These are phyloP conservation scores for Melastoma candidum DNA, from an alignment of 441 rosid species.

Conservation along the genomic window DNA sequence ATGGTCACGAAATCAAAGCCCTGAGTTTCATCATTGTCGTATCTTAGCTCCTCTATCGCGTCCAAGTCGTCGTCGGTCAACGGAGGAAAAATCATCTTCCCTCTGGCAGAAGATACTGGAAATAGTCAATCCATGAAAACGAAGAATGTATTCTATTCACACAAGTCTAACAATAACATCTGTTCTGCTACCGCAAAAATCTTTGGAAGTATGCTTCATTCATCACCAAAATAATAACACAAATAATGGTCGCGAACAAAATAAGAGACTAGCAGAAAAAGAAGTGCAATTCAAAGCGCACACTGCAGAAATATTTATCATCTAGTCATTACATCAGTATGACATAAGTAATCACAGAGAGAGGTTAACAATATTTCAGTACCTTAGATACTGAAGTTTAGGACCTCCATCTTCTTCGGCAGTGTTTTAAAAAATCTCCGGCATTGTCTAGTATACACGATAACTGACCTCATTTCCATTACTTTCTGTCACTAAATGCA, in stretches of 20 bases:
- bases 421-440: constrained; percentile 7
- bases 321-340: background rate
- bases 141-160: constrained; percentile 1
- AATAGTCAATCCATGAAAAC: constrained; percentile 5
- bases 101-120: constrained; percentile 25
- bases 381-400: constrained; percentile 9
- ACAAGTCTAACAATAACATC: background rate
- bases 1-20: constrained; percentile 25
- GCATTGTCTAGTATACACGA: constrained; percentile 8
- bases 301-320: too few species aligned
- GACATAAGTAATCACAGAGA: background rate
- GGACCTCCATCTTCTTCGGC: background rate
- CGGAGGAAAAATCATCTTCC: constrained; percentile 20
- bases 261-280: too few species aligned
- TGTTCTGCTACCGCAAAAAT: background rate
- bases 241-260: too few species aligned
- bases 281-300: too few species aligned
- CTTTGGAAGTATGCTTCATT: too few species aligned
- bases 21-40: constrained; percentile 39
- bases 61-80: constrained; percentile 20
- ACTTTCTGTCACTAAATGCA: constrained; percentile 1
- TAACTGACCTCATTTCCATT: constrained; percentile 5
- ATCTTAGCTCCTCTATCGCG: constrained; percentile 37
- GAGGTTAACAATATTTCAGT: background rate
- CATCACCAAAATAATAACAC: too few species aligned